Percentiles rank a stretch among this genome's conserved stretches.
phyloP scores from a whole-genome alignment of 495 filamentous ascomycete genomes.

The Aspergillus saccharolyticus region DNA sequence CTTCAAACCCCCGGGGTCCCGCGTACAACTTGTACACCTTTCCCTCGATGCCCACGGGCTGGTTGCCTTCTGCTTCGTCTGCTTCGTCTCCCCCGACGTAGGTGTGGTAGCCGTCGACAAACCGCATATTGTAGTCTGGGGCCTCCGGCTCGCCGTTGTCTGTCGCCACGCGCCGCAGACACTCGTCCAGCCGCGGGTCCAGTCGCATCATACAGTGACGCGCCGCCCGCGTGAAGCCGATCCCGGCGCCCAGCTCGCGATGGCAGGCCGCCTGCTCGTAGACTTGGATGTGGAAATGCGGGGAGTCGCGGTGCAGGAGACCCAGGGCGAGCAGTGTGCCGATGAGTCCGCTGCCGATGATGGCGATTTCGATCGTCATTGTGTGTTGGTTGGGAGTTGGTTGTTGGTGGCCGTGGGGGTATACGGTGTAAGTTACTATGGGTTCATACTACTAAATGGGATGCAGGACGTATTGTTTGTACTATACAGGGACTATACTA shows the following conservation, averaged over 20 bases:
- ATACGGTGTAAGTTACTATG: background rate
- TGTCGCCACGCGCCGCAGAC: slow-evolving; percentile 17
- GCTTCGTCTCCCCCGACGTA: slow-evolving; percentile 7
- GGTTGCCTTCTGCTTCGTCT: too few relatives aligned
- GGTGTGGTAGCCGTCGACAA: slow-evolving; percentile 30
- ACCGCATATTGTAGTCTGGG: slow-evolving; percentile 26
- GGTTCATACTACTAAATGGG: too few relatives aligned
- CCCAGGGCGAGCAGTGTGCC: slow-evolving; percentile 37
- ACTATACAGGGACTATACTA: too few relatives aligned
- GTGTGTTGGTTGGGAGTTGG: background rate
- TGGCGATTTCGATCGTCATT: slow-evolving; percentile 20
- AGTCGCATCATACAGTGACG: slow-evolving; percentile 24
- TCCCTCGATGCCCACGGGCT: slow-evolving; percentile 4
- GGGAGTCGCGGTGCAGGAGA: slow-evolving; percentile 21
- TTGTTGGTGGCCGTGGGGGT: background rate
- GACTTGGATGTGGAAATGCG: slow-evolving; percentile 29
- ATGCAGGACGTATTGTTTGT: too few relatives aligned
- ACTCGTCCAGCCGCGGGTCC: slow-evolving; percentile 15
- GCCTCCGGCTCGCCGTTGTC: slow-evolving; percentile 15
- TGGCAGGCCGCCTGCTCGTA: slow-evolving; percentile 37
- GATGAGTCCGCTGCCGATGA: slow-evolving; percentile 43
- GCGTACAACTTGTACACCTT: slow-evolving; percentile 16
- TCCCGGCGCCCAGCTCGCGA: slow-evolving; percentile 40
- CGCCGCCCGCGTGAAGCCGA: slow-evolving; percentile 39
- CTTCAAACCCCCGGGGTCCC: slow-evolving; percentile 32